Evolutionary conservation across 2,329 filamentous ascomycete genomes (phyloP).

Genomic region (Fusarium austroafricanum): DNA sequence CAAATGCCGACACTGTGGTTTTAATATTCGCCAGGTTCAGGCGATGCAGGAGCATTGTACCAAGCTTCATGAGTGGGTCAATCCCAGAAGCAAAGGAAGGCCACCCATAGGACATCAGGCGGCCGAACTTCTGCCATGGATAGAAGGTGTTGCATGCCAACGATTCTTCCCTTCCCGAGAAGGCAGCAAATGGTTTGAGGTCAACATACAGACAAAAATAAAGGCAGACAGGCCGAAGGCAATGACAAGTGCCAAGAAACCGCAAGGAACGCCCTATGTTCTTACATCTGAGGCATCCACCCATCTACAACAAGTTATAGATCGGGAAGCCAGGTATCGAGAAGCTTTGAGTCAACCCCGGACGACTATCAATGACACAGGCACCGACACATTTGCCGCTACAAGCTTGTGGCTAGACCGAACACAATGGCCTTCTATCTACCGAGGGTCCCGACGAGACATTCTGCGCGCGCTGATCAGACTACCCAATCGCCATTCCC

Average conservation of each 20-base stretch:
- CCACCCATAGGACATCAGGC: no score
- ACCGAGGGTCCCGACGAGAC: background rate
- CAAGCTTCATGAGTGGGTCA: no score
- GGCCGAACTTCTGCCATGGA: background rate
- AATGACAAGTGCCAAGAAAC: background rate
- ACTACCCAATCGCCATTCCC: background rate
- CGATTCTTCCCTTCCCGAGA: background rate
- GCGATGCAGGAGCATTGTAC: no score
- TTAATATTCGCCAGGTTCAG: no score
- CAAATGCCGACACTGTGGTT: no score
- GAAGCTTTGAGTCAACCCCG: background rate
- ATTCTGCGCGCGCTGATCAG: background rate
- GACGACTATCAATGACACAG: background rate
- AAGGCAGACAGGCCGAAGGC: background rate
- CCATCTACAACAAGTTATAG: conserved; percentile 3
- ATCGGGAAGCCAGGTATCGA: background rate
- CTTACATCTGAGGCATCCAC: background rate
- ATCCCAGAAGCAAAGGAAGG: no score
- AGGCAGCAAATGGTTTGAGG: background rate
- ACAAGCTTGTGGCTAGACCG: background rate
- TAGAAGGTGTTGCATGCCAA: background rate
- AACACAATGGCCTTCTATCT: background rate
- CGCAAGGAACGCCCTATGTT: background rate
- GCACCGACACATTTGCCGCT: no score
- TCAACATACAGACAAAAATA: background rate